These are phyloP conservation scores for Camelina hispida DNA, from an alignment of 345 rosid species.

Conservation along the genomic window DNA sequence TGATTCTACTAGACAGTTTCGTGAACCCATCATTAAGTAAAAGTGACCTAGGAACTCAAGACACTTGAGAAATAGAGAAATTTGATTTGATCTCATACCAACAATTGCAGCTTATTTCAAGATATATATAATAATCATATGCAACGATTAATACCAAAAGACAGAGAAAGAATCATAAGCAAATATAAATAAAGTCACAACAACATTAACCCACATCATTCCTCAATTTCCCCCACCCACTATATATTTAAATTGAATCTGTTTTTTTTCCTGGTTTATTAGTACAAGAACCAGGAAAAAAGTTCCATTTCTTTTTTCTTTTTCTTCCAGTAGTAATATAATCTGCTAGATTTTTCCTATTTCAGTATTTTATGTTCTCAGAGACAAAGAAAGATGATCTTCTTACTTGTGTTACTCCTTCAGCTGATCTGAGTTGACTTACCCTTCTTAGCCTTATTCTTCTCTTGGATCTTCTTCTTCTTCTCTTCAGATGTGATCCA, in stretches of 20 bases:
- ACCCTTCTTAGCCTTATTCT: slow-evolving; percentile 73
- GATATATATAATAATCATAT: slow-evolving; percentile 6
- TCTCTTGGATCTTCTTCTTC: slow-evolving; percentile 95
- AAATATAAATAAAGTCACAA: slow-evolving; percentile 33
- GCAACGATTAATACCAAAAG: slow-evolving; percentile 6
- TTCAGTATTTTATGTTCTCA: slow-evolving; percentile 30
- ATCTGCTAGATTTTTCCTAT: slow-evolving; percentile 43
- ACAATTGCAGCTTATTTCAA: slow-evolving; percentile 34
- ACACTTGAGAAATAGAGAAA: neutral
- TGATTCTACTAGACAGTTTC: slow-evolving; percentile 1
- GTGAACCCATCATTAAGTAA: neutral
- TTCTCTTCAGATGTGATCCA: slow-evolving; percentile 95
- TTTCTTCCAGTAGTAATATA: slow-evolving; percentile 15
- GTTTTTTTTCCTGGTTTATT: slow-evolving; percentile 29
- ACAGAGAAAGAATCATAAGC: slow-evolving; percentile 39
- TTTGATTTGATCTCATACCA: slow-evolving; percentile 19
- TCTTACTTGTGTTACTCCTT: slow-evolving; percentile 35
- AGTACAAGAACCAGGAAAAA: slow-evolving; percentile 39
- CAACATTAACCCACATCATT: slow-evolving; percentile 35
- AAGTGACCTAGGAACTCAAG: neutral
- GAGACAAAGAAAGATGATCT: slow-evolving; percentile 25
- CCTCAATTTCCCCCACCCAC: slow-evolving; percentile 11
- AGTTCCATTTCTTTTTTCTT: neutral
- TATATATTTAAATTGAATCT: slow-evolving; percentile 38
- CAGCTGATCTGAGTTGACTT: slow-evolving; percentile 44